Evolutionary conservation across 495 filamentous ascomycete genomes (phyloP).

Genomic region (Neurospora sp.): DNA sequence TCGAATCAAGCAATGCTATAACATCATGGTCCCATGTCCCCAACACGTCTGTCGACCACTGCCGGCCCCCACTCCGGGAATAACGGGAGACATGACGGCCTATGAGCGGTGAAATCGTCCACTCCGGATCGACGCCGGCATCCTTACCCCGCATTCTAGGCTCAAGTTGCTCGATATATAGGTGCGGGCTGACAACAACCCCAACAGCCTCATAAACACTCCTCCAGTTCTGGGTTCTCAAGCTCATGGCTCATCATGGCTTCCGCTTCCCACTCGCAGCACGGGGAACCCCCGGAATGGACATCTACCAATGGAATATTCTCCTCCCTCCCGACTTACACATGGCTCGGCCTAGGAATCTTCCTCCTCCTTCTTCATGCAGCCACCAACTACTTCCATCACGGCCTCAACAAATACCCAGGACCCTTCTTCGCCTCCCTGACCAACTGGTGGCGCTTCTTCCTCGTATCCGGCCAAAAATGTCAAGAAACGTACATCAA

Average conservation of each 20-base stretch:
- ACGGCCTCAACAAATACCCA: neutral
- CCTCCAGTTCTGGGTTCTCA: no score
- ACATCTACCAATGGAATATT: neutral
- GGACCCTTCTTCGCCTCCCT: constrained; percentile 14
- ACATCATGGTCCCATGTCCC: neutral
- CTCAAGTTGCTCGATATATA: neutral
- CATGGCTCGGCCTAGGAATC: neutral
- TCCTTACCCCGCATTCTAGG: neutral
- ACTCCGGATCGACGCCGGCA: neutral
- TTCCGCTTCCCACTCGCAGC: no score
- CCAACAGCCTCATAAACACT: neutral
- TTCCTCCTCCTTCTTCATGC: neutral
- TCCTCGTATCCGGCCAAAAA: constrained; percentile 1
- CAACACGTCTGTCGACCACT: neutral
- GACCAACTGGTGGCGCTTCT: constrained; percentile 11
- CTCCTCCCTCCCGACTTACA: neutral
- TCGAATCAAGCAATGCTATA: neutral
- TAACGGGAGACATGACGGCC: neutral
- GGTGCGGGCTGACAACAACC: neutral
- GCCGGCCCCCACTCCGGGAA: neutral
- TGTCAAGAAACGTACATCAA: constrained; percentile 11
- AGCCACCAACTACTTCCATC: neutral
- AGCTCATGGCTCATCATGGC: no score
- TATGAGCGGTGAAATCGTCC: neutral
- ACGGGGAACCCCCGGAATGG: neutral